phyloP scores from a whole-genome alignment of 176 grass and related monocot genomes.

The Musa schizocarpa region DNA sequence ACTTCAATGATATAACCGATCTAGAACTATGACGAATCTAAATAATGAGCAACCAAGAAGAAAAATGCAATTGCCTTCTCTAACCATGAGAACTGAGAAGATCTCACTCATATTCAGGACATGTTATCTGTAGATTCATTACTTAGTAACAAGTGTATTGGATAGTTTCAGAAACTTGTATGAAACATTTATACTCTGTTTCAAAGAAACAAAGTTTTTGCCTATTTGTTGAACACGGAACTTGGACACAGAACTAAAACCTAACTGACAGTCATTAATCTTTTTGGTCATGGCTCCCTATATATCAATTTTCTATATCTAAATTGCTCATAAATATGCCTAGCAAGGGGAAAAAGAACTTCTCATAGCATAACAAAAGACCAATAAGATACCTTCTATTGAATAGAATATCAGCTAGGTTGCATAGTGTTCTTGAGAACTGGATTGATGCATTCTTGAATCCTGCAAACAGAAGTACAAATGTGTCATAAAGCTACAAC shows the following conservation, averaged over 20 bases:
- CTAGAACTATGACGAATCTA: too few species aligned
- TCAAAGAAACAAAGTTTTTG: too few species aligned
- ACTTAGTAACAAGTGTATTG: too few species aligned
- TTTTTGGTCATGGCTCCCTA: not conserved
- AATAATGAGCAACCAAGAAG: too few species aligned
- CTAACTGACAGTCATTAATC: not conserved
- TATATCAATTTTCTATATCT: not conserved
- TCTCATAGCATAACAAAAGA: not conserved
- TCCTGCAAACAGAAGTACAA: constrained; percentile 22
- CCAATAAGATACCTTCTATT: constrained; percentile 49
- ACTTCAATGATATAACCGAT: too few species aligned
- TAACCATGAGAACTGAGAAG: too few species aligned
- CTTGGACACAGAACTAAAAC: not conserved
- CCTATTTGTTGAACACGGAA: too few species aligned
- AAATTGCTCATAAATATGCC: not conserved
- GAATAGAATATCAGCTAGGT: constrained; percentile 70
- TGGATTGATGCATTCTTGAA: constrained; percentile 27
- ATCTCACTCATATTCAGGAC: too few species aligned
- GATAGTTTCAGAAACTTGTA: too few species aligned
- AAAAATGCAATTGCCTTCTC: too few species aligned
- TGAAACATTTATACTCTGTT: too few species aligned
- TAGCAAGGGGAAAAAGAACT: not conserved
- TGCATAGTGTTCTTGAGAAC: constrained; percentile 58
- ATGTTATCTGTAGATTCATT: too few species aligned
- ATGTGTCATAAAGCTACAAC: not conserved